Conservation (phyloP, 805 yeast species). For the Pichia kluyveri region DNA sequence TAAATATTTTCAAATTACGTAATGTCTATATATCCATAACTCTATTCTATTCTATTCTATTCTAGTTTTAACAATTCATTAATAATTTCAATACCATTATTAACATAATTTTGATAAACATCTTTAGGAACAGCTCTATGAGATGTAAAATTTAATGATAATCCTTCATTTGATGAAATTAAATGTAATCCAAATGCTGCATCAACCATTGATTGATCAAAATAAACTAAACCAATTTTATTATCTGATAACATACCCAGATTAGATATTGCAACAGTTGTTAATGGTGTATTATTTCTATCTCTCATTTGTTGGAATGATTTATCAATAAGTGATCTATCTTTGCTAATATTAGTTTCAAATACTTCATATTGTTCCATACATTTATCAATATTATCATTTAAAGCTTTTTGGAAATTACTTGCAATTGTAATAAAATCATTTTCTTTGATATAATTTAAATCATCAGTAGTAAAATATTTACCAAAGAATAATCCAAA, state of each 20-base stretch:
- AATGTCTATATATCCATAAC: too few relatives aligned
- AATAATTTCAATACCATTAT: not conserved
- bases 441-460: not conserved
- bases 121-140: constrained; percentile 5
- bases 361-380: constrained; percentile 2
- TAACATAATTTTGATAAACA: not conserved
- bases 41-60: too few relatives aligned
- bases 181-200: constrained; percentile 8
- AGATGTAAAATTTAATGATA: constrained; percentile 5
- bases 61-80: not conserved
- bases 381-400: not conserved
- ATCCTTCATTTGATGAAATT: not conserved
- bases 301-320: constrained; percentile 1
- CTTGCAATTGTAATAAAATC: not conserved
- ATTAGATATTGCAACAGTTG: constrained; percentile 9
- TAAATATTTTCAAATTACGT: too few relatives aligned
- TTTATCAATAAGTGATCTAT: not conserved
- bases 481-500: constrained; percentile 10
- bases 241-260: constrained; percentile 2
- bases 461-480: not conserved
- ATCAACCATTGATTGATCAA: constrained; percentile 12
- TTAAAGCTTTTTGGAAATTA: constrained; percentile 5
- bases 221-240: not conserved
- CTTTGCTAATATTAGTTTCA: not conserved
- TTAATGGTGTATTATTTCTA: constrained; percentile 3